phyloP scores from a whole-genome alignment of 225 moss, liverwort and hornwort genomes.

The Pleurozium schreberi region DNA sequence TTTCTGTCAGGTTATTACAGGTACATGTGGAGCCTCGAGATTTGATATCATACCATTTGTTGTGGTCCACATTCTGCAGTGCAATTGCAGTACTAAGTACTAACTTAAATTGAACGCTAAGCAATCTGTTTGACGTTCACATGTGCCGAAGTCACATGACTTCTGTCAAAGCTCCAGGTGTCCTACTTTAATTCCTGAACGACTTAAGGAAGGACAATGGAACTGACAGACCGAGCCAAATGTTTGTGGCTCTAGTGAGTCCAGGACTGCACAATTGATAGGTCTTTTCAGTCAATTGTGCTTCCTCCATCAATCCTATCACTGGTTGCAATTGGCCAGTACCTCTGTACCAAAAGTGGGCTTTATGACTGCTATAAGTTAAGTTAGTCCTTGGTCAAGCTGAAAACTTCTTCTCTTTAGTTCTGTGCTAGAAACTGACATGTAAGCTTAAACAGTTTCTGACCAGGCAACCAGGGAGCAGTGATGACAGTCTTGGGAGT shows the following conservation, averaged over 20 bases:
- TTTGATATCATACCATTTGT: neutral
- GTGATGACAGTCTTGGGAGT: neutral
- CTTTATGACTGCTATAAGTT: neutral
- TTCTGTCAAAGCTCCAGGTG: neutral
- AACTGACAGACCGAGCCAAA: neutral
- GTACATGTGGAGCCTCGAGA: neutral
- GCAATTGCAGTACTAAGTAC: neutral
- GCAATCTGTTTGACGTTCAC: neutral
- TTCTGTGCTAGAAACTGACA: neutral
- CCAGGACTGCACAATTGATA: neutral
- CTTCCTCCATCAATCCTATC: neutral
- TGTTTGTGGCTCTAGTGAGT: neutral
- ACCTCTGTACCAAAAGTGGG: neutral
- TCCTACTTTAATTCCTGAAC: neutral
- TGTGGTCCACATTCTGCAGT: neutral
- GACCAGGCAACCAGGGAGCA: neutral
- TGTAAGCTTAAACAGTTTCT: neutral
- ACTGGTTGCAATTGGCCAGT: neutral
- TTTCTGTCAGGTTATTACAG: neutral
- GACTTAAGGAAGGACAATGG: neutral
- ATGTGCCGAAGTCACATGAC: neutral
- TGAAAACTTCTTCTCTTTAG: neutral
- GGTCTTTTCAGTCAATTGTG: neutral
- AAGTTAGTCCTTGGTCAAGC: neutral
- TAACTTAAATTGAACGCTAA: neutral